Percentiles rank a stretch among this genome's conserved stretches.
Conservation (phyloP, 2,329 filamentous ascomycete genomes). For the Westerdykella aurantiaca region DNA sequence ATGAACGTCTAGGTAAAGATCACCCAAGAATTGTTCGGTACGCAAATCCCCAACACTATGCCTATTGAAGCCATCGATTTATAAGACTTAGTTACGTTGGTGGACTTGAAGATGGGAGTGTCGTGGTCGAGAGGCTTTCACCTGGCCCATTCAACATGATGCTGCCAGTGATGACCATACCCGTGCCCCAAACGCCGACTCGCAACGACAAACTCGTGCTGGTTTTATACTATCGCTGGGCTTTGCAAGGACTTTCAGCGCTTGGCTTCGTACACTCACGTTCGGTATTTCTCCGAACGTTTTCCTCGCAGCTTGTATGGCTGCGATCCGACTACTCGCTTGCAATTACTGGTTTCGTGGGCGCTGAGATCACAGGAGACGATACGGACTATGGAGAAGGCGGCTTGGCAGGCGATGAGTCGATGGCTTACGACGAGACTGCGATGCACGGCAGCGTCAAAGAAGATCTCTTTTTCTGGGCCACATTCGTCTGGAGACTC, state of each 20-base stretch:
- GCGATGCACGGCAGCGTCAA: slow-evolving; percentile 1
- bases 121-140: neutral
- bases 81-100: neutral
- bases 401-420: neutral
- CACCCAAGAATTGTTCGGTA: neutral
- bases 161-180: too few species aligned
- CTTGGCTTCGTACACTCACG: slow-evolving; percentile 3
- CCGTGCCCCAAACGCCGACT: too few species aligned
- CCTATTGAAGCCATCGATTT: neutral
- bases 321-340: slow-evolving; percentile 7
- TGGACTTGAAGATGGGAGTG: neutral
- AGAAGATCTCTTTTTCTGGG: slow-evolving; percentile 7
- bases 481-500: slow-evolving; percentile 4
- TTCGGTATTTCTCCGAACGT: slow-evolving; percentile 3
- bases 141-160: neutral
- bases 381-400: neutral
- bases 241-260: slow-evolving; percentile 7
- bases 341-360: slow-evolving; percentile 6
- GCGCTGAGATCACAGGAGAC: neutral
- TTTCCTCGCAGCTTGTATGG: slow-evolving; percentile 5
- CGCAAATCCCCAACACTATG: neutral
- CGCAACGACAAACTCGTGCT: neutral
- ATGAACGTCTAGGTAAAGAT: neutral
- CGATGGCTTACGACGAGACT: neutral
- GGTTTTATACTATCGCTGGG: slow-evolving; percentile 8